Conservation (phyloP, 2,329 filamentous ascomycete genomes). For the Berkeleyomyces basicola region DNA sequence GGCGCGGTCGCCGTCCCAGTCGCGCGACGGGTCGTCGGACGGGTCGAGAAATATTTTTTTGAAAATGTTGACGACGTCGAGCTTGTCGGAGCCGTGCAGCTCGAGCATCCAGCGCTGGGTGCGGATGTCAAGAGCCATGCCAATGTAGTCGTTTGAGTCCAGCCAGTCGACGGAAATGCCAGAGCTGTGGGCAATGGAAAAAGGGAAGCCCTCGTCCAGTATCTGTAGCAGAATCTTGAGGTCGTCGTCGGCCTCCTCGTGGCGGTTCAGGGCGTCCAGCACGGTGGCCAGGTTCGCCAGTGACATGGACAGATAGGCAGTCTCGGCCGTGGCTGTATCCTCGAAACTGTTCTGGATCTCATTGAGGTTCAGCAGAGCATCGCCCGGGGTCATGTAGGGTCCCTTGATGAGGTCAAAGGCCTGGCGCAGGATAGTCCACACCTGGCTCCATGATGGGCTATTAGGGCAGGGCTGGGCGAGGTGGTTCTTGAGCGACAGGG, state of each 20-base stretch:
- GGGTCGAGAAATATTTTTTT: slow-evolving; percentile 20
- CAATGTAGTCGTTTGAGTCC: slow-evolving; percentile 15
- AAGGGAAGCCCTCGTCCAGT: slow-evolving; percentile 21
- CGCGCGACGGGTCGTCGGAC: slow-evolving; percentile 17
- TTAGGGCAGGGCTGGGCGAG: slow-evolving; percentile 15
- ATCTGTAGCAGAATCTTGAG: slow-evolving; percentile 19
- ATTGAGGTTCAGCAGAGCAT: slow-evolving; percentile 20
- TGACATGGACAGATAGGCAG: slow-evolving; percentile 16
- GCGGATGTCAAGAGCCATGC: slow-evolving; percentile 23
- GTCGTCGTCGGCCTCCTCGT: slow-evolving; percentile 14
- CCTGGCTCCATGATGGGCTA: slow-evolving; percentile 11
- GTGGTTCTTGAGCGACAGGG: slow-evolving; percentile 19
- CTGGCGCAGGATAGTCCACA: slow-evolving; percentile 14
- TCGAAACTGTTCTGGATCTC: slow-evolving; percentile 12
- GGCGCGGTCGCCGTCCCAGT: slow-evolving; percentile 15
- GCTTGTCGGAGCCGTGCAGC: slow-evolving; percentile 11
- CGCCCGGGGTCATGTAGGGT: slow-evolving; percentile 18
- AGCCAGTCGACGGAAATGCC: slow-evolving; percentile 13
- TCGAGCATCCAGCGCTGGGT: slow-evolving; percentile 22
- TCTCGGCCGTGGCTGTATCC: neutral
- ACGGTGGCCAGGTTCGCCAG: slow-evolving; percentile 23
- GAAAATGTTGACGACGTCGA: slow-evolving; percentile 17
- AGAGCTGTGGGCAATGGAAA: slow-evolving; percentile 17
- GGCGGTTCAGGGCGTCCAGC: slow-evolving; percentile 17
- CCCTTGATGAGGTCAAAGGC: slow-evolving; percentile 18